phyloP scores from a whole-genome alignment of 2,329 filamentous ascomycete genomes.

The Bipolaris zeicola region DNA sequence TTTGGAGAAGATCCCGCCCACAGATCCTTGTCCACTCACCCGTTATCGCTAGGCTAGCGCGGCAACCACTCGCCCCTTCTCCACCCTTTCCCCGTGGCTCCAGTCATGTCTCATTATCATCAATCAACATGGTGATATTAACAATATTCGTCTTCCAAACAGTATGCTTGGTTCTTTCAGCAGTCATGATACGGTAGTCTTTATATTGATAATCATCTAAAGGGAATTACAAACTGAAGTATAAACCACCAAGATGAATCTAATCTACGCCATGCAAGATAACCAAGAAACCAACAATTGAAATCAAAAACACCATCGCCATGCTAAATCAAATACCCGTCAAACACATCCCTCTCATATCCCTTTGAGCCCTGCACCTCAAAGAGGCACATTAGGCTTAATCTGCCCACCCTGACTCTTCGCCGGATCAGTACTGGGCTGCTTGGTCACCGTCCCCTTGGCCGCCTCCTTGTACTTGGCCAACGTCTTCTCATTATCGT shows the following conservation, averaged over 20 bases:
- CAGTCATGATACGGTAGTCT: too few relatives aligned
- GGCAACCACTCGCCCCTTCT: neutral
- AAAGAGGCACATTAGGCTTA: slow-evolving; percentile 31
- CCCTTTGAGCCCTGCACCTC: slow-evolving; percentile 8
- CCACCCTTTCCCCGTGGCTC: neutral
- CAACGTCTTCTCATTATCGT: slow-evolving; percentile 30
- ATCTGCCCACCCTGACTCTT: slow-evolving; percentile 31
- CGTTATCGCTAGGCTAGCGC: slow-evolving; percentile 2
- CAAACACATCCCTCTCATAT: neutral
- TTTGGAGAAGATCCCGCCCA: slow-evolving; percentile 21
- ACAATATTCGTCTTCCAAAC: neutral
- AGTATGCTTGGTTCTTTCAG: neutral
- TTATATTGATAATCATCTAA: neutral
- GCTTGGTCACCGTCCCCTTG: slow-evolving; percentile 25
- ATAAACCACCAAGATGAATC: neutral
- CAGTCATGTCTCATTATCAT: neutral
- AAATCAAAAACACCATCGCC: neutral
- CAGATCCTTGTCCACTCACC: slow-evolving; percentile 18
- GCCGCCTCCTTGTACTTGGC: slow-evolving; percentile 37
- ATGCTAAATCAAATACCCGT: neutral
- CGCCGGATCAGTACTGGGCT: slow-evolving; percentile 25
- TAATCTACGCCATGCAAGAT: neutral
- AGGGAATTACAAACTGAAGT: neutral
- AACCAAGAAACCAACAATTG: neutral
- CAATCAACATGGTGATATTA: neutral